Percentiles rank a stretch among this genome's conserved stretches.
phyloP scores from a whole-genome alignment of 2,329 filamentous ascomycete species.

The Ophiostoma piceae region DNA sequence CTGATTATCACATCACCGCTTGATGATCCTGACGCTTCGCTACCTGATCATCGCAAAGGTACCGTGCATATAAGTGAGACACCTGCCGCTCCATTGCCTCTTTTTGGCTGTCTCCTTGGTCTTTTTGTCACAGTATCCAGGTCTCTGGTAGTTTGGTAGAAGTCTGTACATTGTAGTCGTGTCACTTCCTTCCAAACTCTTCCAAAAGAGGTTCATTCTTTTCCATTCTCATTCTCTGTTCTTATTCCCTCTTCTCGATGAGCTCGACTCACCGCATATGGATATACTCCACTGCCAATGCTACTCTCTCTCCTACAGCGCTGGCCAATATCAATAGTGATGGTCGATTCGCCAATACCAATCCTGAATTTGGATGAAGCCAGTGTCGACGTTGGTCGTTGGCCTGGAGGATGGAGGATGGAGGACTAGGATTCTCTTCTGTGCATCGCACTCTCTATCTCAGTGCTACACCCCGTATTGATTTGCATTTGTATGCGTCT shows the following conservation, averaged over 20 bases:
- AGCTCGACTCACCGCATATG: not conserved
- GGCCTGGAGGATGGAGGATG: no score
- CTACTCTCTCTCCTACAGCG: not conserved
- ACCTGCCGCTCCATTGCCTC: not conserved
- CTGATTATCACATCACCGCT: not conserved
- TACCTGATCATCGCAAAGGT: constrained; percentile 3
- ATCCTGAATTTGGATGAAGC: not conserved
- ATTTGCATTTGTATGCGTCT: no score
- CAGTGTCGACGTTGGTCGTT: not conserved
- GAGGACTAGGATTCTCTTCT: no score
- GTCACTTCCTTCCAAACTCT: not conserved
- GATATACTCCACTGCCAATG: not conserved
- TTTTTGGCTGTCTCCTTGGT: not conserved
- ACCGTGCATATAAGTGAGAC: constrained; percentile 9
- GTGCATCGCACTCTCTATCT: no score
- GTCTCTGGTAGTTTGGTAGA: not conserved
- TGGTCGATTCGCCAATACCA: not conserved
- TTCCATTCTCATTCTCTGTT: not conserved
- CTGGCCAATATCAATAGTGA: not conserved
- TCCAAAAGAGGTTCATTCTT: not conserved
- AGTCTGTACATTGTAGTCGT: not conserved
- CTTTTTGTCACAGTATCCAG: not conserved
- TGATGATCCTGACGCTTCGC: not conserved
- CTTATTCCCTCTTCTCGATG: not conserved
- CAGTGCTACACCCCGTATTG: not conserved